These are phyloP conservation scores for Pascua guehoae DNA, from an alignment of 1,284 basidiomycete species.

Conservation along the genomic window DNA sequence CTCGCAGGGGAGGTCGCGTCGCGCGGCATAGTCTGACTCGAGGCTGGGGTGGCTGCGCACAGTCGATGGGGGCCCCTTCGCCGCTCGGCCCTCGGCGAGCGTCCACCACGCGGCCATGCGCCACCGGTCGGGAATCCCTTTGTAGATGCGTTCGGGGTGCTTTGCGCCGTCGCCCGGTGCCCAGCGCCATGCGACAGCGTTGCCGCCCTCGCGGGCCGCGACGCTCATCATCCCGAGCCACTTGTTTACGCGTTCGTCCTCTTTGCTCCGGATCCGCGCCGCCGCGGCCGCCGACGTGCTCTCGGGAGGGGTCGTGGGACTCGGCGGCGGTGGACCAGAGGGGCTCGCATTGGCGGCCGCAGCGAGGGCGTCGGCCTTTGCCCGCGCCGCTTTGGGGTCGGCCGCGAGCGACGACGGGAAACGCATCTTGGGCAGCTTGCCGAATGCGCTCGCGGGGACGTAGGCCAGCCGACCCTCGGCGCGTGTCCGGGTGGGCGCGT, in stretches of 20 bases:
- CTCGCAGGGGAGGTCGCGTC: constrained; percentile 70
- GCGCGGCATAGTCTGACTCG: constrained; percentile 56
- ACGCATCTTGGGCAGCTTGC: constrained; percentile 58
- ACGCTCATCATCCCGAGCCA: constrained; percentile 81
- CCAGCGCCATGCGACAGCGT: constrained; percentile 70
- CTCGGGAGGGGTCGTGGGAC: constrained; percentile 12
- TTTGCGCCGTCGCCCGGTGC: constrained; percentile 61
- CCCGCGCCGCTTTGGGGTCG: neutral
- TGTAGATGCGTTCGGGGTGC: constrained; percentile 60
- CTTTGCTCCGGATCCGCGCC: constrained; percentile 53
- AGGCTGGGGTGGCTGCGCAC: constrained; percentile 25
- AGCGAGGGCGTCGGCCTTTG: neutral
- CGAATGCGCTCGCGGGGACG: constrained; percentile 62
- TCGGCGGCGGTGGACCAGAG: neutral
- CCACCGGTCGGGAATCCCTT: constrained; percentile 97
- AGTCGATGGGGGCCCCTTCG: neutral
- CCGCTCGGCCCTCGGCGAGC: constrained; percentile 53
- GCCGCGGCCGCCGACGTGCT: constrained; percentile 7
- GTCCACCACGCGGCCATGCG: constrained; percentile 86
- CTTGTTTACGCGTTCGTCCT: constrained; percentile 69
- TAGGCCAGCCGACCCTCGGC: constrained; percentile 69
- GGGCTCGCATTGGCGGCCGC: no score
- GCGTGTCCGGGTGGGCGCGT: constrained; percentile 56
- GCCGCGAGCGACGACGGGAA: constrained; percentile 3
- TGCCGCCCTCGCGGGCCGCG: constrained; percentile 62